Evolutionary conservation across 1,284 basidiomycete species (phyloP), one percentile per base, ranked within the genome.

Genomic region (Sutorius eximius): DNA sequence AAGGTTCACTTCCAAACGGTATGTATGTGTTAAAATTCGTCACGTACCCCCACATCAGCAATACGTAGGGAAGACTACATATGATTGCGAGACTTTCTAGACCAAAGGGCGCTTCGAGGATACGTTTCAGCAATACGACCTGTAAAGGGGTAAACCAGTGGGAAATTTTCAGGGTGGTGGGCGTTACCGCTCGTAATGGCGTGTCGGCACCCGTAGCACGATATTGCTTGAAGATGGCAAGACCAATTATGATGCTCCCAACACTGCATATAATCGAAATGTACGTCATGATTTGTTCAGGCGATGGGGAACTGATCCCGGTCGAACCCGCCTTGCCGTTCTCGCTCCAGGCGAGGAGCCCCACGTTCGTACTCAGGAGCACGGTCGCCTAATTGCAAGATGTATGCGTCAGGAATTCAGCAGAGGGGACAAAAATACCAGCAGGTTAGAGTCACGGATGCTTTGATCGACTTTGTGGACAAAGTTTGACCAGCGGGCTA

Each of bases 181-280:
- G 12, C 2, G 56, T 56, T 62, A 68, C 67, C 47, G 70, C 68
- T 58, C 58, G 64, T 34, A 68, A 29, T n/a, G 70, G 70, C 3
- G 64, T 69, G 45, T 72, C 70, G 3, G 62, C 69, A 5, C 70
- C 69, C 27, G 59, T 71, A 36, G 70, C 70, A 41, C 67, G 67
- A 41, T 69, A 69, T 53, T 70, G 70, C 43, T 69, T 71, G 10
- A 59, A 71, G 40, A 69, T 70, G 36, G 57, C 50, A 4, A 69
- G 67, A 51, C 70, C 69, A 7, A 56, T 49, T 33, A 66, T 57
- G 11, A 69, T 72, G 24, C 67, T 69, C 20, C 70, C 67, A 18
- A 56, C 57, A 12, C 53, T 71, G 36, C 58, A 67, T 30, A 71
- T 60, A 46, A 63, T 70, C 16, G 67, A 72, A 22, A 67, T 54